Evolutionary conservation across 352 stramenopile genomes (phyloP), one percentile per base, ranked within the genome.

Genomic region (Pythium apleroticum): DNA sequence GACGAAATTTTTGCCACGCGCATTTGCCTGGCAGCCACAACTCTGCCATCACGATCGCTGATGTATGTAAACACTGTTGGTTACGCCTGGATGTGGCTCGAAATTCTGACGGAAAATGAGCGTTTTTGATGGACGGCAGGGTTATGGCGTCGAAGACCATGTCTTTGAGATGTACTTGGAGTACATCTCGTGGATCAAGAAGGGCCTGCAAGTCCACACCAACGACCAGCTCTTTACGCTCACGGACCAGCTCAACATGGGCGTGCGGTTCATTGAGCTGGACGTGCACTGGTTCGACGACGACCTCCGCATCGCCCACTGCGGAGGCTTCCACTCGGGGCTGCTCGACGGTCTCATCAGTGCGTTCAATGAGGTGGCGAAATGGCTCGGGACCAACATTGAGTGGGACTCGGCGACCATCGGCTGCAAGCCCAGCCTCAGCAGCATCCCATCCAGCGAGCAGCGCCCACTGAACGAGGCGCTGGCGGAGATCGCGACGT

Each of bases 271-370:
- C 66, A 57, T 90, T 25, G 81, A 90, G 64, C 66, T 90, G 41
- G 81, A 90, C 56, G 73, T 89, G 8, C 81, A 90, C 67, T 90
- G 77, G 75, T 85, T 90, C 58, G 64, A 90, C 68, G 66, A 77
- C 43, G 79, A 89, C 57, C 68, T 90, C 39, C 79, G 63, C 28
- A 88, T 90, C 55, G 80, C 81, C 9, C 81, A 90, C 63, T 90
- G 81, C 59, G 81, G 81, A 22, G 81, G 81, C 28, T 89, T 88
- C 52, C 69, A 73, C 55, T 88, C 73, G 19, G 61, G 70, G 6
- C 55, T 96, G 57, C 61, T 93, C 57, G 71, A 89, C 55, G 63
- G 78, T 0, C 67, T 95, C 53, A 81, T 96, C 48, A 69, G 65
- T 17, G 76, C 78, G 30, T 81, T 96, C 52, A 93, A 89, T 65